Evolutionary conservation across 2,329 filamentous ascomycete genomes (phyloP).

Genomic region (Sclerotinia sclerotiorum): DNA sequence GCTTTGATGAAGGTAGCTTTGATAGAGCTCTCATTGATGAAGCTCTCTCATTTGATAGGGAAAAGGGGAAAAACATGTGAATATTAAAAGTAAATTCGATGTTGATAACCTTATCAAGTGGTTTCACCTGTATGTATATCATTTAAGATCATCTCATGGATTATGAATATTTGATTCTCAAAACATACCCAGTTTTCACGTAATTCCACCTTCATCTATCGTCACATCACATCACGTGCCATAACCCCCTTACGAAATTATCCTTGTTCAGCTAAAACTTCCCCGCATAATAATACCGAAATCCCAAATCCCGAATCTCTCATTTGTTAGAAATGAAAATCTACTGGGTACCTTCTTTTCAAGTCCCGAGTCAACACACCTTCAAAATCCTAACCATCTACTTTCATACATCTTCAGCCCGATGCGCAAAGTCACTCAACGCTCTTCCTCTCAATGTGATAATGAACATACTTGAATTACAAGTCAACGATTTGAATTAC

Average conservation of each 20-base stretch:
- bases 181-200: background rate
- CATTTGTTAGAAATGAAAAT: constrained; percentile 7
- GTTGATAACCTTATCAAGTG: background rate
- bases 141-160: background rate
- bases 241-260: background rate
- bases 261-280: background rate
- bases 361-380: background rate
- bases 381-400: background rate
- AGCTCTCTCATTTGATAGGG: background rate
- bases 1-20: background rate
- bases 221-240: too few species aligned
- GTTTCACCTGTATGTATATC: background rate
- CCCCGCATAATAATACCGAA: constrained; percentile 1
- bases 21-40: too few species aligned
- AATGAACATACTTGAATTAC: constrained; percentile 41
- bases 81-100: background rate
- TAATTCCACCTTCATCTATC: background rate
- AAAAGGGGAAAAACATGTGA: background rate
- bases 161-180: too few species aligned
- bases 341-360: background rate
- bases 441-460: constrained; percentile 30
- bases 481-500: constrained; percentile 40
- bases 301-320: background rate
- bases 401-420: background rate
- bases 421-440: background rate